Base-by-base conservation (phyloP, 345 rosid species). In the Eucalyptus curtisii region DNA sequence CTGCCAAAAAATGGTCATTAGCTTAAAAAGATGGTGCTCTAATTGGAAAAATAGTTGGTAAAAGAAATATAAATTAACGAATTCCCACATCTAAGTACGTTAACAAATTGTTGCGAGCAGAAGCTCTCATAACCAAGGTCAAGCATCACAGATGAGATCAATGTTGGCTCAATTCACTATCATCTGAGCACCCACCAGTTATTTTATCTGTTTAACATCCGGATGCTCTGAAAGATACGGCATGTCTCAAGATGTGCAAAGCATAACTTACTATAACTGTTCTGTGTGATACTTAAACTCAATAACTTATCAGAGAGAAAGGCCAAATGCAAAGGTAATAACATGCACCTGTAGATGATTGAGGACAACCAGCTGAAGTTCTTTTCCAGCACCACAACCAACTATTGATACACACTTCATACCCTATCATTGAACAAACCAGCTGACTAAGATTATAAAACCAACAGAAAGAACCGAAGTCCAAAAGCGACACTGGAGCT, bases 331-430 rank as follows among this genome's bases (percentile, higher is more conserved):
- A 87, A 89, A 91, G 86, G 48, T 79, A 66, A 57, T 88, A 89
- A 81, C 89, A 37, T 86, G 92, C 88, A 94, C 99, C 99, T 96
- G 98, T 76, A 97, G 95, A 92, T 97, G 98, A 92, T 96, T 94
- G 82, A 94, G 98, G 90, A 97, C 95, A 89, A 96, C 90, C 81
- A 87, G 94, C 92, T 96, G 97, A 87, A 96, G 97, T 90, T 96
- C 98, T 96, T 95, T 97, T 91, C 96, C 98, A 57, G 98, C 96
- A 91, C 98, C 96, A 91, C 97, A 94, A 84, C 95, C 96, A 84
- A 93, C 93, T 92, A 95, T 97, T 86, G 95, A 93, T 52, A 96
- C 95, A 27, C 98, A 95, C 93, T 97, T 96, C 90, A 95, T 93
- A 84, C 98, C 98, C 99, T 97, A 91, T 86, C 79, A 90, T 42